A percentile compares a stretch with the other conserved stretches of the same genome.
phyloP scores from a whole-genome alignment of 768 basidiomycete genomes.

The Suillus tomentosus region DNA sequence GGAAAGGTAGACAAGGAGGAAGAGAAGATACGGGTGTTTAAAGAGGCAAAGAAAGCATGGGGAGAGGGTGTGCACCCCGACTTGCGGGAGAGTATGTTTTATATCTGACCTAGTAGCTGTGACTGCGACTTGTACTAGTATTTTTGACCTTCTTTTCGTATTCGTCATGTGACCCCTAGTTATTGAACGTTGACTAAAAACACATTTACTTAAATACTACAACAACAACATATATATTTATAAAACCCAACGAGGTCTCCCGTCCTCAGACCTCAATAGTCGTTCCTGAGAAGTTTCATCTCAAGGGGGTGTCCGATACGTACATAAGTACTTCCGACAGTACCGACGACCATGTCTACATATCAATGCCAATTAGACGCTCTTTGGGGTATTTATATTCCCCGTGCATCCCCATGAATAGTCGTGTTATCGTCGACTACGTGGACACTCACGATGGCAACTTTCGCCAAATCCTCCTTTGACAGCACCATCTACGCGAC shows the following conservation, averaged over 20 bases:
- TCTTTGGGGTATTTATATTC: conserved; percentile 1
- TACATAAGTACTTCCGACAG: too few species aligned
- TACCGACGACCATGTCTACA: not conserved
- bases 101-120: conserved; percentile 42
- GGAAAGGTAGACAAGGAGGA: conserved; percentile 34
- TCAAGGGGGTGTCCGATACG: too few species aligned
- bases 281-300: too few species aligned
- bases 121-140: not conserved
- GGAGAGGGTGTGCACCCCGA: conserved; percentile 45
- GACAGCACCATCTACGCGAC: conserved; percentile 68
- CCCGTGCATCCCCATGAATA: not conserved
- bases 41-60: conserved; percentile 58
- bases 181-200: too few species aligned
- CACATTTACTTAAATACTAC: too few species aligned
- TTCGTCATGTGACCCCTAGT: not conserved
- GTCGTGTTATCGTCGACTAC: not conserved
- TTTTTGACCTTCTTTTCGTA: not conserved
- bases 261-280: too few species aligned
- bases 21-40: conserved; percentile 39
- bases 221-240: too few species aligned
- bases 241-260: too few species aligned
- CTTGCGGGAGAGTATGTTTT: conserved; percentile 68
- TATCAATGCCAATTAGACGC: not conserved
- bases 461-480: conserved; percentile 72
- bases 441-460: conserved; percentile 53